These are phyloP conservation scores for Fusarium pseudograminearum DNA, from an alignment of 2,329 filamentous ascomycete genomes.

Conservation along the genomic window DNA sequence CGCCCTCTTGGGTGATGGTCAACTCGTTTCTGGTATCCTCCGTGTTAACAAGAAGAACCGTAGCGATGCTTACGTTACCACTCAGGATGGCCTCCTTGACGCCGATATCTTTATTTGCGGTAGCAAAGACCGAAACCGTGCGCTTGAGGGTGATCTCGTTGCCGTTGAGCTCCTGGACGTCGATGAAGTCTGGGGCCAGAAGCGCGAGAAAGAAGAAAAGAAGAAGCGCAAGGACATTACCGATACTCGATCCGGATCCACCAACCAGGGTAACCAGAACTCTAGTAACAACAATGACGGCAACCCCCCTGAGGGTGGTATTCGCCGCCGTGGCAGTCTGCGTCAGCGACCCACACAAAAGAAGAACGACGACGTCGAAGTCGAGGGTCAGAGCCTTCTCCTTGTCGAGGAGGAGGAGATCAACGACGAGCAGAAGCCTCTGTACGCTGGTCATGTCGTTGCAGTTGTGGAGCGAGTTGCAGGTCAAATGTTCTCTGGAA, in stretches of 20 bases:
- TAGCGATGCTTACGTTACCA: constrained; percentile 97
- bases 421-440: constrained; percentile 96
- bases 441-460: constrained; percentile 97
- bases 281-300: constrained; percentile 71
- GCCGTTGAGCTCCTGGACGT: constrained; percentile 97
- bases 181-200: constrained; percentile 98
- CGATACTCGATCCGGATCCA: constrained; percentile 84
- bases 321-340: constrained; percentile 92
- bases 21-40: constrained; percentile 95
- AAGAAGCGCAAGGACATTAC: constrained; percentile 99
- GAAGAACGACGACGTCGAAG: constrained; percentile 99
- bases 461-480: constrained; percentile 97
- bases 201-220: constrained; percentile 99
- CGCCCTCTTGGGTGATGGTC: constrained; percentile 88
- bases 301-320: constrained; percentile 79
- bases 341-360: constrained; percentile 98
- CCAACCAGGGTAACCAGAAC: constrained; percentile 76
- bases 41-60: constrained; percentile 99
- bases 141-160: constrained; percentile 94
- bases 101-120: constrained; percentile 99
- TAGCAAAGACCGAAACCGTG: constrained; percentile 98
- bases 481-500: constrained; percentile 99
- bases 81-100: constrained; percentile 85
- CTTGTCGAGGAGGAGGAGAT: constrained; percentile 99
- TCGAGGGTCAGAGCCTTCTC: constrained; percentile 95